These are phyloP conservation scores for Globisporangium paddicum DNA, from an alignment of 352 stramenopile genomes.

Conservation along the genomic window DNA sequence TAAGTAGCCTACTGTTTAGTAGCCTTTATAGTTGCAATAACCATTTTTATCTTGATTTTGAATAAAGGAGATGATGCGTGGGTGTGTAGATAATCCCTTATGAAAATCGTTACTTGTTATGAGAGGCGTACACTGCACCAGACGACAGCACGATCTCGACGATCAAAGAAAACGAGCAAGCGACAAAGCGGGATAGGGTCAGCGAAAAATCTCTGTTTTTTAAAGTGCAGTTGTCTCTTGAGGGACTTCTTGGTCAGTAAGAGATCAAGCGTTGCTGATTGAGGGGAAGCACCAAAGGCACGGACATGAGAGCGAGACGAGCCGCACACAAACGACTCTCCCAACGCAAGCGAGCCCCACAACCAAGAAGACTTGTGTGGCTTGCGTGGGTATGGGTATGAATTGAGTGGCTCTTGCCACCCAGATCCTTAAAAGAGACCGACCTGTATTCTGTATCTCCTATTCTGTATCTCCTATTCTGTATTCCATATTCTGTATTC, in stretches of 20 bases:
- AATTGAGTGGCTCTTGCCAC: not conserved
- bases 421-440: not conserved
- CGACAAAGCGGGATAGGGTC: not conserved
- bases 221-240: not conserved
- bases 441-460: not conserved
- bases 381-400: not conserved
- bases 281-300: not conserved
- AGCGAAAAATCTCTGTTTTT: not conserved
- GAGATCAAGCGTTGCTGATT: not conserved
- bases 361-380: not conserved
- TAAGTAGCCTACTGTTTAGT: not conserved
- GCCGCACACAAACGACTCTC: not conserved
- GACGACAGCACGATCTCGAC: not conserved
- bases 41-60: not conserved
- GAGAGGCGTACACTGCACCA: not conserved
- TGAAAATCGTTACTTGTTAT: not conserved
- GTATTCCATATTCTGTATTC: no score
- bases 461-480: no score
- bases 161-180: constrained; percentile 4
- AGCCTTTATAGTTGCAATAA: not conserved
- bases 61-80: not conserved
- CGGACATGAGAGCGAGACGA: no score
- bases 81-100: not conserved
- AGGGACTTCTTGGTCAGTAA: not conserved
- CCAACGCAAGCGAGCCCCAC: no score